Evolutionary conservation across 495 filamentous ascomycete species (phyloP).

Genomic region (Annulohypoxylon nitens): DNA sequence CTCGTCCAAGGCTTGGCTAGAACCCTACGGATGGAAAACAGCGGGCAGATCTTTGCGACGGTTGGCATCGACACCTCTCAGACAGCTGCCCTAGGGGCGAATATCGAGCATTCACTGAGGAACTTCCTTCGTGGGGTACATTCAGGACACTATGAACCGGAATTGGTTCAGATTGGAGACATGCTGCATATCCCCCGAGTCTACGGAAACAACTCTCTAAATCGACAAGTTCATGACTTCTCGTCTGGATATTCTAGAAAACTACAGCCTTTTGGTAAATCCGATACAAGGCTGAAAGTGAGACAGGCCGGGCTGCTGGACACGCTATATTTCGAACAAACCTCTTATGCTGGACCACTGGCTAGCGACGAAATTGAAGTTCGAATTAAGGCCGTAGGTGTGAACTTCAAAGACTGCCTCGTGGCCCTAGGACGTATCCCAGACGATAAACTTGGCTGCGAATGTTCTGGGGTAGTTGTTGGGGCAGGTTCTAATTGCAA

Average conservation of each 20-base stretch:
- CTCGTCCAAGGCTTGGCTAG: neutral
- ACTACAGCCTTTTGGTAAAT: no score
- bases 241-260: no score
- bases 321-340: neutral
- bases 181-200: no score
- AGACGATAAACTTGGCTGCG: neutral
- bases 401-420: no score
- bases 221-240: no score
- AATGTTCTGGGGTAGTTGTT: neutral
- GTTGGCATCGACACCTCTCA: neutral
- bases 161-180: no score
- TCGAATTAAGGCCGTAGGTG: neutral
- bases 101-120: no score
- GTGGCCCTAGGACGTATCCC: neutral
- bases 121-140: no score
- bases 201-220: no score
- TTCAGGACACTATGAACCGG: no score
- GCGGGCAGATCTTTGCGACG: neutral
- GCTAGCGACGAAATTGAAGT: neutral
- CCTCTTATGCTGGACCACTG: neutral
- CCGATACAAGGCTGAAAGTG: neutral
- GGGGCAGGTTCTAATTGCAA: neutral
- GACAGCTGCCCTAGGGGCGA: neutral
- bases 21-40: neutral
- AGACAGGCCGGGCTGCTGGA: neutral